Evolutionary conservation across 345 rosid genomes (phyloP), one percentile per base, ranked within the genome.

Genomic region (Eucalyptus erythrocorys): DNA sequence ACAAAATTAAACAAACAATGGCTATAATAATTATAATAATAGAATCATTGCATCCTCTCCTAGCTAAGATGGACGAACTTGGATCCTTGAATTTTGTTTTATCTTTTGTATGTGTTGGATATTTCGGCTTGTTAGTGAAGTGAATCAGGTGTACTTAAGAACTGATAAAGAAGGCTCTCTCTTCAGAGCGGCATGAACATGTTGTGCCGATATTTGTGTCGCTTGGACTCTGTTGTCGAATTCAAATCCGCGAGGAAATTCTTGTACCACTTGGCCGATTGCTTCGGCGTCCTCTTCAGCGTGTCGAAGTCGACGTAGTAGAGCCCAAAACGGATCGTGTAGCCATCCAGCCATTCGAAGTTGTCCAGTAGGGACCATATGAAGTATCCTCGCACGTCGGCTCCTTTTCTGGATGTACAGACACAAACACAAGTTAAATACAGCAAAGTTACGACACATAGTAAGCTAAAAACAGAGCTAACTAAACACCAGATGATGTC

Each of bases 331-430:
- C 90, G 87, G 43, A 88, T 49, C 12, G 85, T 85, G 68, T 84
- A 88, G 12, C 90, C 84, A 10, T 85, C 8, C 7, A n/a, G 12
- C 87, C 90, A 88, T 48, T 88, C 90, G 64, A 88, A 88, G 64
- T 88, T 88, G 61, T 88, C 87, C 57, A 89, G n/a, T n/a, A 89
- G 45, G 17, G 88, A 89, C 90, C 90, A 89, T 86, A 79, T 57
- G 51, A 89, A 89, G 90, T 89, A 86, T 13, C 90, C 90, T 50
- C 88, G 80, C 76, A 89, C 88, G 34, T 89, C 68, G 6, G 90
- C 90, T 47, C 90, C 88, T 49, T 48, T 49, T 59, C 87, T 84
- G 21, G 34, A 55, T n/a, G 47, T 43, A 4, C 55, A 80, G 47
- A 45, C 22, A 51, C 1, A 32, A 30, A 40, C 64, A 19, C 43